Conservation (phyloP, 805 yeast genomes). For the Metschnikowia borealis region DNA sequence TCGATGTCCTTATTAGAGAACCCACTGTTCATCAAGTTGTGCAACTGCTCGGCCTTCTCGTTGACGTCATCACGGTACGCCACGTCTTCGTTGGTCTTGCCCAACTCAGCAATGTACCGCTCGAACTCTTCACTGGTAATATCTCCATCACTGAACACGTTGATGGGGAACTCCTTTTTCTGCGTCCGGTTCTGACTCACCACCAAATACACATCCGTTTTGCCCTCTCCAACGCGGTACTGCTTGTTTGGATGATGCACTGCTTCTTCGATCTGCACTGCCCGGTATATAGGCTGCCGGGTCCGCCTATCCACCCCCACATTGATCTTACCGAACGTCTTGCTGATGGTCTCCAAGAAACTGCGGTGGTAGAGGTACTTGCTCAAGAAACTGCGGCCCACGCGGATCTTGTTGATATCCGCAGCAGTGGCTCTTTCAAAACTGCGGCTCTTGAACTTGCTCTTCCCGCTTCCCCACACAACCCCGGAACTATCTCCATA, state of each 20-base stretch:
- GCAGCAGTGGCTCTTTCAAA: constrained; percentile 46
- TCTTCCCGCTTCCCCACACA: constrained; percentile 31
- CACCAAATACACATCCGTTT: constrained; percentile 52
- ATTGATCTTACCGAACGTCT: constrained; percentile 79
- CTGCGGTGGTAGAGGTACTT: constrained; percentile 80
- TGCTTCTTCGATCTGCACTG: constrained; percentile 75
- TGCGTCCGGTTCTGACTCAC: constrained; percentile 79
- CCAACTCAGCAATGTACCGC: constrained; percentile 59
- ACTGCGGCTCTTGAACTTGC: constrained; percentile 22
- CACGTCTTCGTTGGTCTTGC: constrained; percentile 50
- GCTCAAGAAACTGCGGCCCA: constrained; percentile 74
- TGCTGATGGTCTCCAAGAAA: constrained; percentile 64
- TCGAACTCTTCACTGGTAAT: constrained; percentile 70
- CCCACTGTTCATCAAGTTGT: constrained; percentile 58
- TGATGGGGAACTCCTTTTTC: constrained; percentile 72
- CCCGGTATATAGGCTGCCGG: constrained; percentile 65
- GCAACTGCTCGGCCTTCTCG: constrained; percentile 59
- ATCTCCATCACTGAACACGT: constrained; percentile 73
- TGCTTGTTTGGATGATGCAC: constrained; percentile 40
- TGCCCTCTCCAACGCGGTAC: constrained; percentile 40
- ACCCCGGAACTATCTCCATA: constrained; percentile 27
- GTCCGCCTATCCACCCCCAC: constrained; percentile 66
- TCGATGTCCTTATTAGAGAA: constrained; percentile 73
- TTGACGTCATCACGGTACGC: constrained; percentile 66
- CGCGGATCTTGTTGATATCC: constrained; percentile 68